A percentile compares a stretch with the other conserved stretches of the same genome.
Conservation (phyloP, 164 flowering plant species). For the Sedum album region DNA sequence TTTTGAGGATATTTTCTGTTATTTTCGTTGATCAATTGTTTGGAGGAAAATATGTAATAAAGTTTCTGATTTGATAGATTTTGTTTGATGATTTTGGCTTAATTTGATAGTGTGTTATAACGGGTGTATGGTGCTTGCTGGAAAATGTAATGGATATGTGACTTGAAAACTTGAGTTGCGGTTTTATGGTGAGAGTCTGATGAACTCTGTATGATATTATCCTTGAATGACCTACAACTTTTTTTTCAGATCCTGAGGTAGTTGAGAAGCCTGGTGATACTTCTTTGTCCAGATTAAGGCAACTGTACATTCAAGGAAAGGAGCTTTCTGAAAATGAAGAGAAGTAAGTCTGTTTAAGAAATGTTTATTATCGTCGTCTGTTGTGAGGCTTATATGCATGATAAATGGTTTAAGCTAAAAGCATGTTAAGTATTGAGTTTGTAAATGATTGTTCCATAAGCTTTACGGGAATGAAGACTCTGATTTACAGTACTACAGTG, state of each 20-base stretch:
- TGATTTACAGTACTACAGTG: not conserved
- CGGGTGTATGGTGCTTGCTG: too few species aligned
- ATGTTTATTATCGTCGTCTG: not conserved
- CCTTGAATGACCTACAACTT: too few species aligned
- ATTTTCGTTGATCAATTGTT: not conserved
- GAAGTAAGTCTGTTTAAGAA: conserved; percentile 25
- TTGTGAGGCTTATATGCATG: not conserved
- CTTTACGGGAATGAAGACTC: not conserved
- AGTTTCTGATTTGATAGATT: not conserved
- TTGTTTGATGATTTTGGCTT: not conserved
- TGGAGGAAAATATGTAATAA: not conserved
- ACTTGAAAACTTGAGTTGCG: too few species aligned
- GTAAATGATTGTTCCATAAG: not conserved
- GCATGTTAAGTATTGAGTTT: not conserved
- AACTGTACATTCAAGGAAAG: conserved; percentile 63
- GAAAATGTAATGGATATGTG: too few species aligned
- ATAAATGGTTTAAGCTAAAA: not conserved
- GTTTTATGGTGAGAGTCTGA: not conserved
- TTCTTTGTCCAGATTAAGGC: conserved; percentile 47
- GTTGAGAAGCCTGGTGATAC: conserved; percentile 86
- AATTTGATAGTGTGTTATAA: too few species aligned
- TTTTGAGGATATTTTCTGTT: too few species aligned
- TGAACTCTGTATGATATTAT: not conserved
- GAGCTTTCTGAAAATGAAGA: conserved; percentile 80
- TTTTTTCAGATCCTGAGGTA: conserved; percentile 70